Conservation (phyloP, 208 protist genomes). For the Trypanosoma lewisi region DNA sequence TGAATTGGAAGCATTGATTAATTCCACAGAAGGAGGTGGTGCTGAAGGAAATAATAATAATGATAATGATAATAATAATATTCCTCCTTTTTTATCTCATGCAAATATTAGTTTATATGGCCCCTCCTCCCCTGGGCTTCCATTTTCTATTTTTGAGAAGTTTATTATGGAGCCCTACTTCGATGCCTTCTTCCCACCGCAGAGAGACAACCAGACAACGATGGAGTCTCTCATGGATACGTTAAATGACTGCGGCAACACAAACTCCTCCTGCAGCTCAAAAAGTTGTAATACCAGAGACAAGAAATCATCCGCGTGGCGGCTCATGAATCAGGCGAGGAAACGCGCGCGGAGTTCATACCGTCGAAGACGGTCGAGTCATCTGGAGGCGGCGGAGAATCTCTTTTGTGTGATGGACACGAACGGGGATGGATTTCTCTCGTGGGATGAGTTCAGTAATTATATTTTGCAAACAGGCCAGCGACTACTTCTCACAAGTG, state of each 20-base stretch:
- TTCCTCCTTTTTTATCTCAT: background rate
- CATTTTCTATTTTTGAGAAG: constrained; percentile 49
- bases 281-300: no score
- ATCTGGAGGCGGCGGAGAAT: constrained; percentile 40
- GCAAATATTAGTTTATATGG: background rate
- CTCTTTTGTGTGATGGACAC: constrained; percentile 70
- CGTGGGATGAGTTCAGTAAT: constrained; percentile 63
- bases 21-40: constrained; percentile 13
- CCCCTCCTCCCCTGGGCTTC: constrained; percentile 23
- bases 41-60: constrained; percentile 1
- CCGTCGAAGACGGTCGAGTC: constrained; percentile 19
- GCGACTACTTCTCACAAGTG: constrained; percentile 14
- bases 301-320: background rate
- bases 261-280: no score
- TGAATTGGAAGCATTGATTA: constrained; percentile 17
- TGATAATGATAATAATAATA: no score
- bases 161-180: constrained; percentile 58
- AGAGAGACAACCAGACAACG: background rate
- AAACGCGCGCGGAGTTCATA: background rate
- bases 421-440: constrained; percentile 52
- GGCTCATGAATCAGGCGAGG: background rate
- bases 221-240: background rate
- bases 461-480: constrained; percentile 51
- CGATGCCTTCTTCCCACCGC: constrained; percentile 34
- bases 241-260: background rate